Percentiles rank a stretch among this genome's conserved stretches.
Evolutionary conservation across 495 filamentous ascomycete species (phyloP).

Genomic region (Annulohypoxylon bovei): DNA sequence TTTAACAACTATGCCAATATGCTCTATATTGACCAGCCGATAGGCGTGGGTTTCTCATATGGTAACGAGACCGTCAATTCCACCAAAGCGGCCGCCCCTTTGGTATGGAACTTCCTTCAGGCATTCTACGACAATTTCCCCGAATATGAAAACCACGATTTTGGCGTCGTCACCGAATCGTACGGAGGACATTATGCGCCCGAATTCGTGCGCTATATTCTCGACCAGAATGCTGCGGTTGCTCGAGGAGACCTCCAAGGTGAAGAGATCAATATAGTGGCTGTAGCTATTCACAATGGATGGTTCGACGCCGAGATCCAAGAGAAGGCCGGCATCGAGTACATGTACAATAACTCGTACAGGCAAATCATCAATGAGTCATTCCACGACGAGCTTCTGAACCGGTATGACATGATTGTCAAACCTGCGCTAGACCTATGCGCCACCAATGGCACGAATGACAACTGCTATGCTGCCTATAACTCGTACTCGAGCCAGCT

Average conservation of each 20-base stretch:
- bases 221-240: slow-evolving; percentile 61
- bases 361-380: slow-evolving; percentile 57
- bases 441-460: slow-evolving; percentile 44
- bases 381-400: slow-evolving; percentile 51
- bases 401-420: slow-evolving; percentile 54
- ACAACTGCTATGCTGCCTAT: slow-evolving; percentile 55
- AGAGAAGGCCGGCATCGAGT: slow-evolving; percentile 63
- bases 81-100: slow-evolving; percentile 62
- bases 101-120: slow-evolving; percentile 65
- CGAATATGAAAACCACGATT: slow-evolving; percentile 63
- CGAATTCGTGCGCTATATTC: slow-evolving; percentile 62
- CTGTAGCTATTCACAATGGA: slow-evolving; percentile 68
- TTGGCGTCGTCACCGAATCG: slow-evolving; percentile 65
- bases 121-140: slow-evolving; percentile 65
- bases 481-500: slow-evolving; percentile 56
- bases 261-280: slow-evolving; percentile 62
- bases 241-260: slow-evolving; percentile 51
- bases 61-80: slow-evolving; percentile 59
- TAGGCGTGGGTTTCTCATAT: slow-evolving; percentile 71
- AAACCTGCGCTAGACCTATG: slow-evolving; percentile 54
- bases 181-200: slow-evolving; percentile 67
- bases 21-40: slow-evolving; percentile 73
- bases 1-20: slow-evolving; percentile 73
- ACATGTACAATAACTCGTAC: slow-evolving; percentile 63
- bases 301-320: slow-evolving; percentile 63